Percentiles rank a stretch among this genome's conserved stretches.
Evolutionary conservation across 805 yeast species (phyloP).

Genomic region (Debaryomyces hansenii): DNA sequence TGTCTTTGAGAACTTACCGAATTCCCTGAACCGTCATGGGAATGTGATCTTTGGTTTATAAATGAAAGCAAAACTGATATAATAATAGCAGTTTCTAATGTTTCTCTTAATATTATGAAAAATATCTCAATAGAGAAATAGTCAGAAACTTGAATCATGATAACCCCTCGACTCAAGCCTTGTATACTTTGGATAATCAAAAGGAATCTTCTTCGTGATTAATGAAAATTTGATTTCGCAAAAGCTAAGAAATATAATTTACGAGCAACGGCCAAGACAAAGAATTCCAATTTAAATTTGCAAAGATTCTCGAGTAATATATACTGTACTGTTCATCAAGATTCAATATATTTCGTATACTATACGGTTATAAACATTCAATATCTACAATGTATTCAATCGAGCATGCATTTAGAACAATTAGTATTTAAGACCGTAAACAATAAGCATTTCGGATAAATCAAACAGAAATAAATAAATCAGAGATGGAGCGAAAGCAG

Average conservation of each 20-base stretch:
- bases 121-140: slow-evolving; percentile 73
- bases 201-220: neutral
- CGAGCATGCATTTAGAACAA: no score
- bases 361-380: no score
- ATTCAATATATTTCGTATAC: no score
- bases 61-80: slow-evolving; percentile 76
- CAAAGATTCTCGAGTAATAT: no score
- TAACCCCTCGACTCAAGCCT: neutral
- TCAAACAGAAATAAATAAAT: no score
- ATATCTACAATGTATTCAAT: no score
- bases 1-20: neutral
- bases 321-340: no score
- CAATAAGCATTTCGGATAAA: no score
- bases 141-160: slow-evolving; percentile 27
- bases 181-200: neutral
- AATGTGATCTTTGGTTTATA: slow-evolving; percentile 53
- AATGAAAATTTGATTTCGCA: neutral
- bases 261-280: no score
- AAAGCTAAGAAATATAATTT: neutral
- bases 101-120: slow-evolving; percentile 72
- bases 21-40: neutral
- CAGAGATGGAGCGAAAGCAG: no score
- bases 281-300: no score
- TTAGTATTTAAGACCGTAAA: no score
- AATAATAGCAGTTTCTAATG: slow-evolving; percentile 69